phyloP scores from a whole-genome alignment of 768 basidiomycete genomes.

The Sporobolomyces phaffii region DNA sequence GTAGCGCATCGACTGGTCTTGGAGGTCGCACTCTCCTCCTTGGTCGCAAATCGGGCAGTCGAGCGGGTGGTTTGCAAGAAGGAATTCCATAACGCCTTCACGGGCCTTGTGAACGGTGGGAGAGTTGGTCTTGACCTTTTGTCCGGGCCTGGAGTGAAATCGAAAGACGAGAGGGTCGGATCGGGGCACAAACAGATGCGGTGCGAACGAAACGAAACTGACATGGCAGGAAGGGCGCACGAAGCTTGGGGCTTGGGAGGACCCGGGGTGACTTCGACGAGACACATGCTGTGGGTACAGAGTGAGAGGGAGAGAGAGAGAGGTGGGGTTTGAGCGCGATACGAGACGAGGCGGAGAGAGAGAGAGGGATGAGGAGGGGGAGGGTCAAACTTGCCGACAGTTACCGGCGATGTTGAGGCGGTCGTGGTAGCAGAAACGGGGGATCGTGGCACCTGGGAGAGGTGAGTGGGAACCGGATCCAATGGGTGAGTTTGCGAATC shows the following conservation, averaged over 20 bases:
- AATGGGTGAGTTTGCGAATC: too few relatives aligned
- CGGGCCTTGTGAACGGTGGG: constrained; percentile 49
- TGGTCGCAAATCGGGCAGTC: constrained; percentile 99
- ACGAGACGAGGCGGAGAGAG: too few relatives aligned
- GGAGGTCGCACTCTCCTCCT: constrained; percentile 96
- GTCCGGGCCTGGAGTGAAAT: constrained; percentile 39
- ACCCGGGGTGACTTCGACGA: constrained; percentile 74
- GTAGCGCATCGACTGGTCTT: constrained; percentile 99
- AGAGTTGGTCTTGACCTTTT: constrained; percentile 45
- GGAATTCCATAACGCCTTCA: constrained; percentile 93
- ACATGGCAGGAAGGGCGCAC: constrained; percentile 91
- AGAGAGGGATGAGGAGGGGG: too few relatives aligned
- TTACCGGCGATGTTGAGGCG: constrained; percentile 96
- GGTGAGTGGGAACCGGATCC: background rate
- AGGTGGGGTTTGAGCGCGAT: too few relatives aligned
- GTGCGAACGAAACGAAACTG: constrained; percentile 53
- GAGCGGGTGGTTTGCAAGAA: constrained; percentile 92
- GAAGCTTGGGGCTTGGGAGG: constrained; percentile 36
- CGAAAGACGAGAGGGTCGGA: background rate
- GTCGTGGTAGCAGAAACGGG: constrained; percentile 44
- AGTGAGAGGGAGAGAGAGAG: constrained; percentile 9
- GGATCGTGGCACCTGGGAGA: constrained; percentile 42
- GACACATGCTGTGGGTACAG: constrained; percentile 68
- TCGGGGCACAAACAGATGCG: too few relatives aligned
- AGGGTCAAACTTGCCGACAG: constrained; percentile 87